Evolutionary conservation across 495 filamentous ascomycete genomes (phyloP).

Genomic region (Cetradonia linearis): DNA sequence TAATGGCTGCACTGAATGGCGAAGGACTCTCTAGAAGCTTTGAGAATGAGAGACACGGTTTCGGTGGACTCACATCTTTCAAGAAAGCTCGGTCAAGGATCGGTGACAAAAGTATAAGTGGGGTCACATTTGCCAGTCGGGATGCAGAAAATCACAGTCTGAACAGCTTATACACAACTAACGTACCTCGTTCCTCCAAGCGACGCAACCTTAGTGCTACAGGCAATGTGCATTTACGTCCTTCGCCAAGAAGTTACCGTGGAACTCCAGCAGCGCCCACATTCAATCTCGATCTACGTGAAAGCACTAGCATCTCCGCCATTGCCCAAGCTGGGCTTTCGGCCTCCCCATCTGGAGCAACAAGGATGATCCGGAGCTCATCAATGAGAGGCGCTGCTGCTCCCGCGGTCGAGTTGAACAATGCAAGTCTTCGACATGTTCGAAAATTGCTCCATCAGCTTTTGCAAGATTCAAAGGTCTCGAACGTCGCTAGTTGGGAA

Average conservation of each 20-base stretch:
- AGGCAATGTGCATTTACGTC: constrained; percentile 56
- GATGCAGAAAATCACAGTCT: constrained; percentile 51
- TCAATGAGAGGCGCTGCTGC: constrained; percentile 71
- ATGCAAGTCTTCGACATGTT: constrained; percentile 79
- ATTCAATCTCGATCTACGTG: constrained; percentile 17
- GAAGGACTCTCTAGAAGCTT: constrained; percentile 38
- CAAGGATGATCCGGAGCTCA: constrained; percentile 66
- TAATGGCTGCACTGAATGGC: constrained; percentile 62
- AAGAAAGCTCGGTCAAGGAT: constrained; percentile 63
- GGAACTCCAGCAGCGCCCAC: constrained; percentile 25
- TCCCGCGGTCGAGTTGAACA: constrained; percentile 71
- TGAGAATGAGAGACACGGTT: constrained; percentile 45
- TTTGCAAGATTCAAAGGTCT: constrained; percentile 62
- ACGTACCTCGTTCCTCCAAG: constrained; percentile 45
- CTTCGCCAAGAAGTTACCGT: constrained; percentile 52
- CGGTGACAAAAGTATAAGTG: constrained; percentile 58
- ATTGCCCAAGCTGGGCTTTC: constrained; percentile 26
- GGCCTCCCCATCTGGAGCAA: constrained; percentile 37
- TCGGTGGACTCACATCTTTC: constrained; percentile 48
- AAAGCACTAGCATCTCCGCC: constrained; percentile 20
- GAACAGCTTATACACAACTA: constrained; percentile 47
- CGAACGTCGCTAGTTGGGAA: constrained; percentile 71
- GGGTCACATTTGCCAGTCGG: constrained; percentile 50
- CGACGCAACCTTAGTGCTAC: constrained; percentile 68
- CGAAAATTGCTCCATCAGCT: constrained; percentile 74